These are phyloP conservation scores for Xylaria intraflava DNA, from an alignment of 495 filamentous ascomycete species.

Conservation along the genomic window DNA sequence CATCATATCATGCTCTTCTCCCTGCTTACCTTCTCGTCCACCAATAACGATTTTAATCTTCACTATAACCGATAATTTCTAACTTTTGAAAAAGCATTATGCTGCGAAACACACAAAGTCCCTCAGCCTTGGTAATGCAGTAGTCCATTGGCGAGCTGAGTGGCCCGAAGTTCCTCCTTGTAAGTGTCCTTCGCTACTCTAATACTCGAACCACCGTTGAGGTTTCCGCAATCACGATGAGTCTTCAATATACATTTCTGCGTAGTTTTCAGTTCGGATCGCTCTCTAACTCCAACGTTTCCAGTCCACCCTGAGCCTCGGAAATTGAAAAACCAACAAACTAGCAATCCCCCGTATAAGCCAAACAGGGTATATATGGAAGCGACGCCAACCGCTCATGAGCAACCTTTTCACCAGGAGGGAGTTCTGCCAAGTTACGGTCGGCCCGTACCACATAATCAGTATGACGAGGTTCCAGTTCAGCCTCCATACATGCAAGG, in stretches of 20 bases:
- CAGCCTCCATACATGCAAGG: neutral
- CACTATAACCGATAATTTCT: neutral
- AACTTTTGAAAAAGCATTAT: constrained; percentile 53
- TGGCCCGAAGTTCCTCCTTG: constrained; percentile 70
- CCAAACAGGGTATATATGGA: neutral
- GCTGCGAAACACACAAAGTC: constrained; percentile 68
- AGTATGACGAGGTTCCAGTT: constrained; percentile 1
- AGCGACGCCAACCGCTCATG: neutral
- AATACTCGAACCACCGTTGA: neutral
- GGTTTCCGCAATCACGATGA: neutral
- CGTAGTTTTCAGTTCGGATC: neutral
- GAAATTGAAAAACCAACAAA: constrained; percentile 21
- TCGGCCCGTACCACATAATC: neutral
- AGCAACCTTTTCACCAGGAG: neutral
- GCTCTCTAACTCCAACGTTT: constrained; percentile 24
- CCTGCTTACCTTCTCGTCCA: neutral
- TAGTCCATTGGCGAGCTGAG: constrained; percentile 70
- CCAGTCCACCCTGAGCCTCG: constrained; percentile 43
- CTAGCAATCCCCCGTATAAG: neutral
- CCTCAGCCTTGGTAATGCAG: constrained; percentile 59
- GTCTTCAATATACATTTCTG: neutral
- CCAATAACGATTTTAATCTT: neutral
- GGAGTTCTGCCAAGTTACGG: neutral
- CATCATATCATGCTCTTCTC: neutral
- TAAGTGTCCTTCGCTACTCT: neutral